Base-by-base conservation (phyloP, 305 asterid species). In the Euphrasia arctica region DNA sequence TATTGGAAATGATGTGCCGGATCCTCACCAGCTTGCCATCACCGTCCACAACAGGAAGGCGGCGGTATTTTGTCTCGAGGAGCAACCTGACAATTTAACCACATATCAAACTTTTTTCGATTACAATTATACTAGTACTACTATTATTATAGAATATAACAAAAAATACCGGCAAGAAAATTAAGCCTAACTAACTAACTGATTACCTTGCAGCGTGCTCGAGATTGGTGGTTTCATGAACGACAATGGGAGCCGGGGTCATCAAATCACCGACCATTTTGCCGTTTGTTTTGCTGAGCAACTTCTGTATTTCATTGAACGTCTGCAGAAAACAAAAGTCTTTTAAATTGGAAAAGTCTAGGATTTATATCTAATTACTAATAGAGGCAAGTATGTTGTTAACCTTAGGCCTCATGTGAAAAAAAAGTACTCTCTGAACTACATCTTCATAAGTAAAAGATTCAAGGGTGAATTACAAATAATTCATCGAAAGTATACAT, bases 171-270 rank as follows among this genome's bases (percentile, higher is more conserved):
- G 10, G 43, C 43, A 39, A 39, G 11, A 7, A 39, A 7, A 39
- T 39, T 9, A 39, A 39, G 43, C 7, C 43, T 0, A 7, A 39
- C 43, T 39, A 7, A 39, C 43, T 32, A 32, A 32, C 5, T 7
- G 43, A 39, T 27, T 73, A 89, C 98, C 87, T 87, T 29, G 95
- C 92, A 67, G 88, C 95, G 66, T 91, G 95, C 80, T 91, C 98
- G 18, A 91, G 95, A 82, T 85, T 89, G 74, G 95, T 86, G 11
- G 89, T 79, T 76, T 80, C 85, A 14, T 70, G 76, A 72, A 91
- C 98, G 55, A 86, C 95, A n/a, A 87, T 63, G 0, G 98, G 96
- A 54, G 95, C 90, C 31, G 93, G 88, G 5, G 96, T 89, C 96
- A 85, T 87, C 75, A 91, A 65, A 77, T 86, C 91, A 65, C 95